Conservation (phyloP, 192 early-diverging fungal species). For the Coemansia sp. region DNA sequence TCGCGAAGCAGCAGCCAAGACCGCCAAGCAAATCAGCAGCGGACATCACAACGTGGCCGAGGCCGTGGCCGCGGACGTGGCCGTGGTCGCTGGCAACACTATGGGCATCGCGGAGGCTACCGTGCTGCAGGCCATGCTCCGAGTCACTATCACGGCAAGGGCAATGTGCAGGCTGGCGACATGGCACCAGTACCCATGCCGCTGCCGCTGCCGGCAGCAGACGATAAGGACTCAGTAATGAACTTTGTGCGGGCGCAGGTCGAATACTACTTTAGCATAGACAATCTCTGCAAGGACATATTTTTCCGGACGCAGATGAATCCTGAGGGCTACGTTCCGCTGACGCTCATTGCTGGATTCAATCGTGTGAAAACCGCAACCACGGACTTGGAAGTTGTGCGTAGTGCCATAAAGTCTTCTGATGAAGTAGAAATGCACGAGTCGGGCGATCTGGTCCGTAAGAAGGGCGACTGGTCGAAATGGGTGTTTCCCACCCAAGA, state of each 20-base stretch:
- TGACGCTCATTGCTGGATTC: conserved; percentile 79
- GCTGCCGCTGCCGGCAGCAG: conserved; percentile 29
- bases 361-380: conserved; percentile 81
- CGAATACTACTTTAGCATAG: conserved; percentile 96
- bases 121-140: conserved; percentile 41
- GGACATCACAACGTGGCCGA: conserved; percentile 11
- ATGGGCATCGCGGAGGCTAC: conserved; percentile 24
- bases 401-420: conserved; percentile 55
- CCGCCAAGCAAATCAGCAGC: conserved; percentile 6
- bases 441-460: conserved; percentile 59
- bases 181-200: conserved; percentile 22
- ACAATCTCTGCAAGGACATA: conserved; percentile 95
- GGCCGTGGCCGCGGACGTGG: conserved; percentile 27
- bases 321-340: conserved; percentile 74
- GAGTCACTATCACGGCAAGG: conserved; percentile 52
- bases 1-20: conserved; percentile 17
- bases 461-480: conserved; percentile 76
- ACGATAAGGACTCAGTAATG: conserved; percentile 43
- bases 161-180: conserved; percentile 46
- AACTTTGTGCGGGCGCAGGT: conserved; percentile 54
- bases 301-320: conserved; percentile 95
- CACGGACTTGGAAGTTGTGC: conserved; percentile 63
- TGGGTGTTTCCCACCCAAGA: conserved; percentile 79
- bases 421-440: conserved; percentile 61
- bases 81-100: conserved; percentile 22